These are phyloP conservation scores for Paxillus involutus DNA, from an alignment of 768 basidiomycete genomes.

Conservation along the genomic window DNA sequence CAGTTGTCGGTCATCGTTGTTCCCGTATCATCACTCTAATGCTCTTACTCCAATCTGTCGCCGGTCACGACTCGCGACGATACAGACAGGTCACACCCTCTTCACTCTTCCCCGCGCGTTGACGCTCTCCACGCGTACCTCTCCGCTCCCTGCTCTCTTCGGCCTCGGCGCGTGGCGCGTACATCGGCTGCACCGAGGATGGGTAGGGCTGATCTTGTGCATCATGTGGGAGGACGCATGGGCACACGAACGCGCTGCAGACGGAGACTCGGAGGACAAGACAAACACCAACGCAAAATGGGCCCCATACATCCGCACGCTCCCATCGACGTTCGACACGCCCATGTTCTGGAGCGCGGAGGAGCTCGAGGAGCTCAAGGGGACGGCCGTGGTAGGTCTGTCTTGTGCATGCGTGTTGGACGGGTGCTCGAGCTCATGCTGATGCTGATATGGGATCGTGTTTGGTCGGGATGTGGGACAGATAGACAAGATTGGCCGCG, in stretches of 20 bases:
- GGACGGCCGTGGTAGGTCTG: constrained; percentile 85
- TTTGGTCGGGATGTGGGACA: background rate
- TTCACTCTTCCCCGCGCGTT: constrained; percentile 81
- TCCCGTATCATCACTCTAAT: background rate
- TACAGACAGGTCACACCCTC: constrained; percentile 69
- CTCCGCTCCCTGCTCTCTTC: constrained; percentile 58
- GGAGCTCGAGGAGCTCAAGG: constrained; percentile 73
- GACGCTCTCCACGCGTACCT: constrained; percentile 79
- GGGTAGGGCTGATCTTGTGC: constrained; percentile 86
- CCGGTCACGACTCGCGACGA: background rate
- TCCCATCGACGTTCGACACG: constrained; percentile 78
- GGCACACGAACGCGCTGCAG: constrained; percentile 47
- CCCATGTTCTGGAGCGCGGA: constrained; percentile 91
- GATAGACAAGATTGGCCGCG: constrained; percentile 83
- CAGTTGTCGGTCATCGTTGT: background rate
- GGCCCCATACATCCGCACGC: constrained; percentile 32
- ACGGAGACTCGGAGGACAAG: background rate
- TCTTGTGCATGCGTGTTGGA: constrained; percentile 17
- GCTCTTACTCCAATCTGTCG: background rate
- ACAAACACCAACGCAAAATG: constrained; percentile 8
- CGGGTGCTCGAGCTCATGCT: background rate
- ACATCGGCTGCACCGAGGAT: constrained; percentile 62
- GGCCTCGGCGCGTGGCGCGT: constrained; percentile 65
- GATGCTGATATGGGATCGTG: background rate
- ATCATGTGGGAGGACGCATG: constrained; percentile 93